Evolutionary conservation across 371 early-diverging fungal species (phyloP).

Genomic region (Circinella umbellata): DNA sequence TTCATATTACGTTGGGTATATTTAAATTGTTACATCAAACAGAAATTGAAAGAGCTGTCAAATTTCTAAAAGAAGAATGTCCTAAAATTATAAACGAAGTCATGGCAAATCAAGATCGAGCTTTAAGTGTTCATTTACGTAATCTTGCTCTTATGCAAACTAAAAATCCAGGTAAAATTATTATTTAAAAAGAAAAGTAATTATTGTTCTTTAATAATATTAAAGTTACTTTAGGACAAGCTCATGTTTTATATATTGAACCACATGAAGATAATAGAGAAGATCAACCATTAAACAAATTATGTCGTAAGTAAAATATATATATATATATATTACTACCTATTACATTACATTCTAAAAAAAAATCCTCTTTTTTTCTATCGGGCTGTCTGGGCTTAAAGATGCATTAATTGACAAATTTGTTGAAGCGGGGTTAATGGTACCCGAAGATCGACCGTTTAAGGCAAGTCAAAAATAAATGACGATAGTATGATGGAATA

Average conservation of each 20-base stretch:
- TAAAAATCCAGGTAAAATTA: slow-evolving; percentile 27
- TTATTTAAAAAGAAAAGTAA: slow-evolving; percentile 24
- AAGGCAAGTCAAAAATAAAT: slow-evolving; percentile 24
- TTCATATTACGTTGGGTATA: slow-evolving; percentile 47
- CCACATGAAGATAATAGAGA: slow-evolving; percentile 31
- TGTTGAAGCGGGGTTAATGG: slow-evolving; percentile 29
- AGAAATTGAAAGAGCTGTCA: slow-evolving; percentile 33
- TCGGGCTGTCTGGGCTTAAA: slow-evolving; percentile 5
- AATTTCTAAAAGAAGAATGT: slow-evolving; percentile 28
- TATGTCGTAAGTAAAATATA: slow-evolving; percentile 34
- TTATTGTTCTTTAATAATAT: too few species aligned
- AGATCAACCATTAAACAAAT: slow-evolving; percentile 16
- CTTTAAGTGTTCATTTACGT: slow-evolving; percentile 24
- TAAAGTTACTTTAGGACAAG: too few species aligned
- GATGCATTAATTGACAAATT: slow-evolving; percentile 29
- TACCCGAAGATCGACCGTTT: slow-evolving; percentile 35
- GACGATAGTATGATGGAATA: not conserved
- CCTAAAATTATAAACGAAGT: slow-evolving; percentile 17
- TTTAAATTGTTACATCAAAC: slow-evolving; percentile 28
- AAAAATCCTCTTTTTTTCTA: too few species aligned
- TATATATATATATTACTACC: too few species aligned
- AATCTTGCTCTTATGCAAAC: slow-evolving; percentile 27
- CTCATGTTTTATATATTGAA: slow-evolving; percentile 39
- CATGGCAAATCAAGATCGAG: slow-evolving; percentile 8
- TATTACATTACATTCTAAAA: too few species aligned